Conservation (phyloP, 345 rosid genomes). For the Gossypium longicalyx region DNA sequence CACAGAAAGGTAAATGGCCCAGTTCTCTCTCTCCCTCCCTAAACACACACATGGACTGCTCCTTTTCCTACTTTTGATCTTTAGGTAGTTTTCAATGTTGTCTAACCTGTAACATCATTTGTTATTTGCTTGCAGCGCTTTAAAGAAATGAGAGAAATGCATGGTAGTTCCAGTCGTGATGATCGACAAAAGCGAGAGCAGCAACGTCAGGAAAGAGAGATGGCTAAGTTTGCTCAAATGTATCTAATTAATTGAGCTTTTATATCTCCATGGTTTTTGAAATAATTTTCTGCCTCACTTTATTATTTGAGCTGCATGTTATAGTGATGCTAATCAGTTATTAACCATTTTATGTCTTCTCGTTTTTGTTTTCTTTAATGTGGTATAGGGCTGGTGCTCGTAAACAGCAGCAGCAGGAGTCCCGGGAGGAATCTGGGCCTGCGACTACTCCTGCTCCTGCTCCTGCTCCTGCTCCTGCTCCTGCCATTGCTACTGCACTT, state of each 20-base stretch:
- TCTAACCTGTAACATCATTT: not conserved
- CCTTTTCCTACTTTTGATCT: not conserved
- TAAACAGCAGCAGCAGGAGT: constrained; percentile 56
- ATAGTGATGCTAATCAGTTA: not conserved
- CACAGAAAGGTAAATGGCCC: constrained; percentile 72
- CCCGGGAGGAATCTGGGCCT: constrained; percentile 43
- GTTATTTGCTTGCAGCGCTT: constrained; percentile 56
- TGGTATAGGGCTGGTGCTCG: constrained; percentile 74
- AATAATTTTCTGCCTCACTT: not conserved
- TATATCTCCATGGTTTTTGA: not conserved
- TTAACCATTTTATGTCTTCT: not conserved
- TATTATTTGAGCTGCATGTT: not conserved
- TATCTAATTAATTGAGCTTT: constrained; percentile 13
- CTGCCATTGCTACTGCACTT: constrained; percentile 40
- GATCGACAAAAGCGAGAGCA: constrained; percentile 81
- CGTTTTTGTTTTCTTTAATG: constrained; percentile 6
- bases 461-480: constrained; percentile 25
- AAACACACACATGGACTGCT: not conserved
- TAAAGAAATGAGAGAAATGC: constrained; percentile 96
- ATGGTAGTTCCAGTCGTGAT: constrained; percentile 80
- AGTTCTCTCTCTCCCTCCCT: not conserved
- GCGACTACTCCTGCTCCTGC: constrained; percentile 28
- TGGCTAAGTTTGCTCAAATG: constrained; percentile 73
- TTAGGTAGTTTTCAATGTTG: not conserved
- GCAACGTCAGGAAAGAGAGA: constrained; percentile 87